Evolutionary conservation across 495 filamentous ascomycete species (phyloP).

Genomic region (Penicillium lividum): DNA sequence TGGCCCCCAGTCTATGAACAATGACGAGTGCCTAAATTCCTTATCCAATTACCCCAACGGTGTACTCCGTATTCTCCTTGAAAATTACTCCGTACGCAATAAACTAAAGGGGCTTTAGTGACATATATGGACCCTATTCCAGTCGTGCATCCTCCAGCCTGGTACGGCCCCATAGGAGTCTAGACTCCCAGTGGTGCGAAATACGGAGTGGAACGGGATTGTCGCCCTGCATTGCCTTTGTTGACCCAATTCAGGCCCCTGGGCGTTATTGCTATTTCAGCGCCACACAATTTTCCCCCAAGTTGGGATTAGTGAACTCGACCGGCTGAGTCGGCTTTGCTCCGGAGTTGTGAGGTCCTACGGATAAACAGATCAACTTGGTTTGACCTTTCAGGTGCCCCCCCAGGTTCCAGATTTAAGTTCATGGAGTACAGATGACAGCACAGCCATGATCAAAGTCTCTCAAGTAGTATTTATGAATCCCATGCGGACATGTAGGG

Average conservation of each 20-base stretch:
- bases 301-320: conserved; percentile 10
- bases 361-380: background rate
- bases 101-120: background rate
- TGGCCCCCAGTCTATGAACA: no score
- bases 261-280: background rate
- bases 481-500: conserved; percentile 5
- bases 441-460: conserved; percentile 6
- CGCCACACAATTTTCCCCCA: conserved; percentile 10
- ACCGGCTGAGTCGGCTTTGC: conserved; percentile 15
- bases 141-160: no score
- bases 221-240: conserved; percentile 2
- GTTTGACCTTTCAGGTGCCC: background rate
- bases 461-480: background rate
- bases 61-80: no score
- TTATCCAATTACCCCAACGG: no score
- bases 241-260: conserved; percentile 1
- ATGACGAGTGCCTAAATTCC: no score
- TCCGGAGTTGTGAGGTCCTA: background rate
- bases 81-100: no score
- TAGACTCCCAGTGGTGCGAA: background rate
- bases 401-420: background rate
- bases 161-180: conserved; percentile 1
- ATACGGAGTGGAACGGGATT: background rate
- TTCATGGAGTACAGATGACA: background rate
- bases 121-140: background rate